Evolutionary conservation across 805 yeast species (phyloP).

Genomic region (Wickerhamiella azyma): DNA sequence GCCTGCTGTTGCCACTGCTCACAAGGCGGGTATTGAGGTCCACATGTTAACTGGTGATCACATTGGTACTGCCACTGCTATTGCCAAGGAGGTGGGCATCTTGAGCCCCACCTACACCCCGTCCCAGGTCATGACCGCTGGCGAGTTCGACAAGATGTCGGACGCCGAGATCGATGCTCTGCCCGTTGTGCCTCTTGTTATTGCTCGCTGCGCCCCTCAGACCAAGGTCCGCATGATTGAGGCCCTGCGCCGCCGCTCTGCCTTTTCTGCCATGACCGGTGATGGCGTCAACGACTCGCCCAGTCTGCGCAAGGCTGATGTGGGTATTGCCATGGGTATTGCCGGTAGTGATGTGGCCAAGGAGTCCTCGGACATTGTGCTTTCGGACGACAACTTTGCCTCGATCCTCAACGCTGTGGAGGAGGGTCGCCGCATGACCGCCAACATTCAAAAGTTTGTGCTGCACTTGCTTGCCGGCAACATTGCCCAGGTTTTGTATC

Average conservation of each 20-base stretch:
- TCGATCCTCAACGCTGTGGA: conserved; percentile 66
- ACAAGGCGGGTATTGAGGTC: conserved; percentile 62
- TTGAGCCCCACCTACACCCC: conserved; percentile 44
- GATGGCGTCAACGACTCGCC: conserved; percentile 80
- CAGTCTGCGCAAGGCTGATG: conserved; percentile 59
- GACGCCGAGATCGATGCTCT: conserved; percentile 47
- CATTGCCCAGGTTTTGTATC: conserved; percentile 53
- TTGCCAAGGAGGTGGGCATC: conserved; percentile 72
- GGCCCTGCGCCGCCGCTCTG: conserved; percentile 49
- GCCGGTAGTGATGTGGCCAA: conserved; percentile 78
- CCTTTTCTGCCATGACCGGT: conserved; percentile 70
- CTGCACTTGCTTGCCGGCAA: conserved; percentile 60
- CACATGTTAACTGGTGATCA: conserved; percentile 78
- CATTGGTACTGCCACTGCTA: conserved; percentile 63
- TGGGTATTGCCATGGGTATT: conserved; percentile 75
- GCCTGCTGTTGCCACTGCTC: conserved; percentile 50
- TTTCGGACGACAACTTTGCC: conserved; percentile 66
- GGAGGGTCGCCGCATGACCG: conserved; percentile 70
- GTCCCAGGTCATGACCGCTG: conserved; percentile 64
- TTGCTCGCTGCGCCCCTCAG: conserved; percentile 74
- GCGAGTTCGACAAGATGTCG: conserved; percentile 48
- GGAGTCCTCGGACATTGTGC: conserved; percentile 65
- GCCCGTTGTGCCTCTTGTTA: conserved; percentile 60
- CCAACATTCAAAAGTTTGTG: conserved; percentile 65
- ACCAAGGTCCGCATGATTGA: conserved; percentile 73